Evolutionary conservation across 2,329 filamentous ascomycete genomes (phyloP), one percentile per base, ranked within the genome.

Genomic region (Curvularia lunata): DNA sequence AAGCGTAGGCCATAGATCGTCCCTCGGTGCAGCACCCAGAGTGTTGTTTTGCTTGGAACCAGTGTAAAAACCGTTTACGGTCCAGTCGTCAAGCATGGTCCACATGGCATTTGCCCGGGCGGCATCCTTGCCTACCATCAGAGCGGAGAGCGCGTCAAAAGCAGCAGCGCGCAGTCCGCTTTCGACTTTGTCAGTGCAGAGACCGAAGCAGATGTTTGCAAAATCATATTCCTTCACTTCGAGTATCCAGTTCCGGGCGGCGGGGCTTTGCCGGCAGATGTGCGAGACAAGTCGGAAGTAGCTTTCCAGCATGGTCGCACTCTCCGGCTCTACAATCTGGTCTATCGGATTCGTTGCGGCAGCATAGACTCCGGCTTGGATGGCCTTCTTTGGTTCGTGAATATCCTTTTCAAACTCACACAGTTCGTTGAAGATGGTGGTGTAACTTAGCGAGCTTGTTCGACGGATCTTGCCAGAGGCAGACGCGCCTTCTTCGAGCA

Each of bases 251-350:
- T 85, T 79, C 48, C 94, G 85, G 1, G 92, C 90, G 19, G 82
- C 80, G 57, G 85, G 82, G 70, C 91, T 97, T 71, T 94, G 87
- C 21, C 85, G 83, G 61, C 89, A 88, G 9, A 99, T 81, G 75
- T 96, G 92, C 3, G 91, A 87, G 67, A 97, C 90, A 5, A 99
- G 84, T 28, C 94, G 88, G 51, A 99, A 83, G 74, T 98, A 98
- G 67, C 92, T 94, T 72, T 97, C 92, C 27, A 99, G 83, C 91
- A 99, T 97, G 78, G 97, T 91, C n/a, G 90, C 88, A 40, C 91
- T 96, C 75, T 99, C 96, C 4, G 92, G 91, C 72, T 97, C 94
- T 27, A 96, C 92, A 59, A 91, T 87, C 54, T 79, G 78, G 38
- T 77, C 77, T n/a, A 72, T 72, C 48, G 68, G 68, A 42, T 72